Evolutionary conservation across 148 eudicot genomes (phyloP).

Genomic region (Nepenthes mirabilis): DNA sequence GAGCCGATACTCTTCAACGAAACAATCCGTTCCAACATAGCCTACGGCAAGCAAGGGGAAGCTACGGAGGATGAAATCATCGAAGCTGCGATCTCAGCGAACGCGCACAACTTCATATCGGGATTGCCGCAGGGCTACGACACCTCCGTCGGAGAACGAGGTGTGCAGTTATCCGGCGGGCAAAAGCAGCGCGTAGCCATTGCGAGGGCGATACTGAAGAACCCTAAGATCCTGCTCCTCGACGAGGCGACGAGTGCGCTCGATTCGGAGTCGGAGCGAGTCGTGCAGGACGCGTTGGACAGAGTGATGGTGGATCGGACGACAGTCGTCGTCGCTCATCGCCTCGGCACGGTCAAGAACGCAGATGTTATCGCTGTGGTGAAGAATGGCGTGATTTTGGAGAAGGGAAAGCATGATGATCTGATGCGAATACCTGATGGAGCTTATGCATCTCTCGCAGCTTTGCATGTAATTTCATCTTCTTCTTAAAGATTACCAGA

Average conservation of each 20-base stretch:
- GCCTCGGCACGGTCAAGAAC: slow-evolving; percentile 44
- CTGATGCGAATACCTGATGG: slow-evolving; percentile 46
- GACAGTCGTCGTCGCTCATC: slow-evolving; percentile 73
- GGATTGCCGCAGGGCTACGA: slow-evolving; percentile 57
- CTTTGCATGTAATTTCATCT: slow-evolving; percentile 31
- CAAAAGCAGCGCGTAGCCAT: slow-evolving; percentile 82
- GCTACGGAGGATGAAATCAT: slow-evolving; percentile 53
- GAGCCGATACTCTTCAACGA: slow-evolving; percentile 80
- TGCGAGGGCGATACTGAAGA: slow-evolving; percentile 59
- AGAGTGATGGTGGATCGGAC: slow-evolving; percentile 61
- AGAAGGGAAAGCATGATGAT: slow-evolving; percentile 63
- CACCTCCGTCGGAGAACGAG: slow-evolving; percentile 68
- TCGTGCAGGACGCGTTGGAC: slow-evolving; percentile 80
- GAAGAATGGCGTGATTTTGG: slow-evolving; percentile 59
- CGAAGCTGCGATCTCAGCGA: slow-evolving; percentile 51
- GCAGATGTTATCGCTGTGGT: slow-evolving; percentile 64
- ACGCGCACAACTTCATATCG: slow-evolving; percentile 73
- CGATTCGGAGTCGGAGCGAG: slow-evolving; percentile 64
- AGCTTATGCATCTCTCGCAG: slow-evolving; percentile 63
- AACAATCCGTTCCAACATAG: slow-evolving; percentile 65
- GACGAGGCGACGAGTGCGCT: slow-evolving; percentile 88
- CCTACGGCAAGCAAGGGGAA: slow-evolving; percentile 55
- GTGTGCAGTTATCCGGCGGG: slow-evolving; percentile 76
- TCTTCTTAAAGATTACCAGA: too few species aligned
- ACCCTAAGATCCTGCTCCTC: slow-evolving; percentile 57